Conservation (phyloP, 441 rosid genomes). For the Populus hybrid region DNA sequence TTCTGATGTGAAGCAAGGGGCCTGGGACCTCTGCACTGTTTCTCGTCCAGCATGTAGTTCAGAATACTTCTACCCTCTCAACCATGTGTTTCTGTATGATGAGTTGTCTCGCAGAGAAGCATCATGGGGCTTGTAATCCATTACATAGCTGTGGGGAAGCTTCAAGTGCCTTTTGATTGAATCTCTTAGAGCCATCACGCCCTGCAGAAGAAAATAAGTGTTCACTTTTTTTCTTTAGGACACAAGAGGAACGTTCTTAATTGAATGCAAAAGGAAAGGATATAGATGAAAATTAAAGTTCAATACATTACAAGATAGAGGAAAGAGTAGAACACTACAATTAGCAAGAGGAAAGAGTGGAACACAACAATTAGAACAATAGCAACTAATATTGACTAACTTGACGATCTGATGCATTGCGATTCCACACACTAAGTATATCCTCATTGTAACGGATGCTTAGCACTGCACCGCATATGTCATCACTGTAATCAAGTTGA, state of each 20-base stretch:
- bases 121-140: constrained; percentile 97
- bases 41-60: background rate
- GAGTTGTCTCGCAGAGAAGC: constrained; percentile 91
- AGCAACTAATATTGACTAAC: constrained; percentile 30
- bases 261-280: background rate
- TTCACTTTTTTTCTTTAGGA: background rate
- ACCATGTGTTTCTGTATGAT: constrained; percentile 94
- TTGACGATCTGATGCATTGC: constrained; percentile 92
- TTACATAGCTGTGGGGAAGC: constrained; percentile 82
- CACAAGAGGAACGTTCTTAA: background rate
- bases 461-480: constrained; percentile 92
- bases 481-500: constrained; percentile 80
- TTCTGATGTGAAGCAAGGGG: background rate
- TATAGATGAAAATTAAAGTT: background rate
- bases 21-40: constrained; percentile 2
- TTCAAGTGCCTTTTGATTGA: constrained; percentile 90
- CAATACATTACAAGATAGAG: background rate
- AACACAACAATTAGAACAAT: background rate
- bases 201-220: constrained; percentile 37
- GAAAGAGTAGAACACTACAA: background rate
- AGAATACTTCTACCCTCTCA: constrained; percentile 61
- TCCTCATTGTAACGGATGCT: constrained; percentile 95
- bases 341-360: background rate
- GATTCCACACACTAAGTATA: constrained; percentile 90
- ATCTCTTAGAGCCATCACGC: constrained; percentile 96